Percentiles rank a stretch among this genome's conserved stretches.
These are phyloP conservation scores for Huntiella savannae DNA, from an alignment of 2,329 filamentous ascomycete genomes.

Conservation along the genomic window DNA sequence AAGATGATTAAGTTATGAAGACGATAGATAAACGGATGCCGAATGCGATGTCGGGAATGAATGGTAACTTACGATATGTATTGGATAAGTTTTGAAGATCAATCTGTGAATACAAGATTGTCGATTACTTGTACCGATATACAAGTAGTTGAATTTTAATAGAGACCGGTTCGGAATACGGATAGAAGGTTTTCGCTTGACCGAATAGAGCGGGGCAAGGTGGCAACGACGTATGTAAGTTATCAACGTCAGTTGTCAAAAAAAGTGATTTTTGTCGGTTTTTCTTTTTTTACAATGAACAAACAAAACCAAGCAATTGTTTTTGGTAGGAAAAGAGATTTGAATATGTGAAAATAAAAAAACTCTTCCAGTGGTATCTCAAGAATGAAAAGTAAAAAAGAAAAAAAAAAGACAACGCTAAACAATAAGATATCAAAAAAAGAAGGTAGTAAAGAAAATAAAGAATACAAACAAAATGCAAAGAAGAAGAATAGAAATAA, in stretches of 20 bases:
- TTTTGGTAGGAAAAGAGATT: conserved; percentile 1
- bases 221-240: neutral
- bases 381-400: neutral
- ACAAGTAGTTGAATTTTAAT: too few species aligned
- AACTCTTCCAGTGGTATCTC: neutral
- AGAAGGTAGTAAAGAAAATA: conserved; percentile 3
- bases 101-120: neutral
- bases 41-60: too few species aligned
- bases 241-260: neutral
- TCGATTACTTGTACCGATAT: too few species aligned
- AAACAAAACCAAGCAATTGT: conserved; percentile 2
- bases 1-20: too few species aligned
- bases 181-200: neutral
- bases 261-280: neutral
- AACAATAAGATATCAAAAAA: conserved; percentile 4
- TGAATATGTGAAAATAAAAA: neutral
- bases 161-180: neutral
- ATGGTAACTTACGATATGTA: neutral
- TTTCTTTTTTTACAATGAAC: neutral
- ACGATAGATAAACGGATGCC: too few species aligned
- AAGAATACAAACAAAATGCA: conserved; percentile 3
- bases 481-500: neutral
- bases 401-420: conserved; percentile 2
- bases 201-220: neutral
- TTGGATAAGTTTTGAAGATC: too few species aligned